A percentile compares a stretch with the other conserved stretches of the same genome.
phyloP scores from a whole-genome alignment of 2,329 filamentous ascomycete genomes.

The Fusarium sp. region DNA sequence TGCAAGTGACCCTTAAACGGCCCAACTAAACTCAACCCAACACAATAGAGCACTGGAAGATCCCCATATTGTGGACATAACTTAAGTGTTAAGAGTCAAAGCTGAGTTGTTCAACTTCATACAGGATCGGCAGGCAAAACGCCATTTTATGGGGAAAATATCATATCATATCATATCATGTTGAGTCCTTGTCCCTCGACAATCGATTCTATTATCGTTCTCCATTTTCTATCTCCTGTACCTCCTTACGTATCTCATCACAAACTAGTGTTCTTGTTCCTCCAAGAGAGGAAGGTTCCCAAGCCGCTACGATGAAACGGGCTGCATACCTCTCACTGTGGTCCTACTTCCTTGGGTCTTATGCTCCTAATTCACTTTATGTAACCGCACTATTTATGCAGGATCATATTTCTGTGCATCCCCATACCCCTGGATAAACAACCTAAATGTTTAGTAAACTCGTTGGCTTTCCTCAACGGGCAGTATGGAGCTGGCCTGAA shows the following conservation, averaged over 20 bases:
- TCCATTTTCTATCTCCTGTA: not conserved
- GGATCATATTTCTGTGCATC: not conserved
- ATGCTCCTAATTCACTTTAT: conserved; percentile 9
- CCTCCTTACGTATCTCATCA: not conserved
- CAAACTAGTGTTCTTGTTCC: conserved; percentile 1
- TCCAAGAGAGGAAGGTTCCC: not conserved
- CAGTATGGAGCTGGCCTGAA: not conserved
- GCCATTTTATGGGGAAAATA: not conserved
- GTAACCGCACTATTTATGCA: conserved; percentile 21
- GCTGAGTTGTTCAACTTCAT: not conserved
- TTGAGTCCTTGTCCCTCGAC: not conserved
- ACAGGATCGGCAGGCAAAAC: not conserved
- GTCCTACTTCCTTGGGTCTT: not conserved
- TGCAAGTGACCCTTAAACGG: conserved; percentile 19
- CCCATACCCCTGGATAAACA: not conserved
- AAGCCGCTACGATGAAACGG: conserved; percentile 14
- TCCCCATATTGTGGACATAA: not conserved
- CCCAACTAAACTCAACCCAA: conserved; percentile 4
- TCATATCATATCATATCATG: conserved; percentile 1
- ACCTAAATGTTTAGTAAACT: not conserved
- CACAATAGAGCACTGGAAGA: not conserved
- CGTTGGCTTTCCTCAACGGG: not conserved
- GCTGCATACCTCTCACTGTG: conserved; percentile 19
- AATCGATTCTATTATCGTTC: not conserved
- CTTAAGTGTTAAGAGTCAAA: not conserved